Conservation (phyloP, 768 basidiomycete species). For the Guyanaporus albipodus region DNA sequence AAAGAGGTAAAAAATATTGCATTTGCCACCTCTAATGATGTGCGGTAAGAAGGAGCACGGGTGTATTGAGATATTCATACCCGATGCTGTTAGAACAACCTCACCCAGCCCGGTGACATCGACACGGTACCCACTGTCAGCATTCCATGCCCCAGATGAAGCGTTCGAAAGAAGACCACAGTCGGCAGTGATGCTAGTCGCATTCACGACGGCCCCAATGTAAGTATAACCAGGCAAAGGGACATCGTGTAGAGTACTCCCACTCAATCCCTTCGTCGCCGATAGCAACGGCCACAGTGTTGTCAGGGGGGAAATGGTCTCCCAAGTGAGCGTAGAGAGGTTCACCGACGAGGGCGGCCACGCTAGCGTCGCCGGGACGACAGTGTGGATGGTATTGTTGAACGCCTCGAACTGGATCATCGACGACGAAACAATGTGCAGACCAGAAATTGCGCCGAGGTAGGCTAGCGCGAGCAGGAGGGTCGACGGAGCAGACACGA, state of each 20-base stretch:
- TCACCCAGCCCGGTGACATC: not conserved
- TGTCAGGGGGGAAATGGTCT: not conserved
- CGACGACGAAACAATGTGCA: slow-evolving; percentile 14
- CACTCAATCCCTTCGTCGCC: slow-evolving; percentile 12
- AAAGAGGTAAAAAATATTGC: not conserved
- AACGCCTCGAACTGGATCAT: not conserved
- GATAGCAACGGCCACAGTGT: not conserved
- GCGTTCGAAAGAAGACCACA: slow-evolving; percentile 16
- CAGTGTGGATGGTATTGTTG: not conserved
- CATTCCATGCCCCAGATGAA: not conserved
- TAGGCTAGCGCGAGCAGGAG: slow-evolving; percentile 1
- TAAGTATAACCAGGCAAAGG: not conserved
- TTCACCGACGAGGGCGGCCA: not conserved
- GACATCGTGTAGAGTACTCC: slow-evolving; percentile 17
- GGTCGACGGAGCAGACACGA: slow-evolving; percentile 3
- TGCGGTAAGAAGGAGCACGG: not conserved
- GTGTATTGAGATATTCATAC: not conserved
- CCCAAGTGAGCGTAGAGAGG: not conserved
- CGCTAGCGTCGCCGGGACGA: not conserved
- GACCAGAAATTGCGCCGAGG: slow-evolving; percentile 5
- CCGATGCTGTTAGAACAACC: not conserved
- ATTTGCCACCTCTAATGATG: not conserved
- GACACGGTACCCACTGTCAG: not conserved
- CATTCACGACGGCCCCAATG: slow-evolving; percentile 14
- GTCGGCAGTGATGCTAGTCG: slow-evolving; percentile 12